Evolutionary conservation across 441 rosid species (phyloP).

Genomic region (Erodium chrysanthum): DNA sequence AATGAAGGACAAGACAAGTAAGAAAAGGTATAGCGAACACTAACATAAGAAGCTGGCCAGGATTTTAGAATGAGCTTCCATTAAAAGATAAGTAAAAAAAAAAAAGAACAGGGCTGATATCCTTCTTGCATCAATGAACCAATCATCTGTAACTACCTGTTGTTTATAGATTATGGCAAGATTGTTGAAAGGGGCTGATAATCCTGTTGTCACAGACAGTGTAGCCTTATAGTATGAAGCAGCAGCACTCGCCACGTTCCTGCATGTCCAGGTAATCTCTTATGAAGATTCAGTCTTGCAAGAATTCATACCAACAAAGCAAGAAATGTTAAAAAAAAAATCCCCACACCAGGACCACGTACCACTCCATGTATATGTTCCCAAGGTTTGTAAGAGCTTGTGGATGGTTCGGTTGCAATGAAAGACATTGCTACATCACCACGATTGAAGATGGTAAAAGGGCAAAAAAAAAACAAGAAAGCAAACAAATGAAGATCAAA

Average conservation of each 20-base stretch:
- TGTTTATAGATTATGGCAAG: constrained; percentile 96
- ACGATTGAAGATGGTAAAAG: constrained; percentile 10
- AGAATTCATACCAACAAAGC: background rate
- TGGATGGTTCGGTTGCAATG: constrained; percentile 86
- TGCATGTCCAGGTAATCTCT: constrained; percentile 19
- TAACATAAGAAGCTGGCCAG: background rate
- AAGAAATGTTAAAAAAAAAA: background rate
- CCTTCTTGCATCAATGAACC: background rate
- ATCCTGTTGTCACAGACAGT: constrained; percentile 77
- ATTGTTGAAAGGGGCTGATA: constrained; percentile 94
- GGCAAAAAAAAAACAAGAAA: background rate
- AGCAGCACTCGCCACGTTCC: constrained; percentile 82
- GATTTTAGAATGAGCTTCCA: background rate
- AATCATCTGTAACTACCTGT: constrained; percentile 44
- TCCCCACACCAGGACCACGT: constrained; percentile 15
- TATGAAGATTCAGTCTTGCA: background rate
- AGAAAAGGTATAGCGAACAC: background rate
- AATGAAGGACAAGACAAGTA: background rate
- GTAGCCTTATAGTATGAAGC: constrained; percentile 86
- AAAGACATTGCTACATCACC: constrained; percentile 73
- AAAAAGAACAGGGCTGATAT: background rate
- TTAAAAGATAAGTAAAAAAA: background rate
- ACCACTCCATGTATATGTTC: constrained; percentile 98
- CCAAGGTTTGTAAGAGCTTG: constrained; percentile 98
- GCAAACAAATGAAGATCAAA: constrained; percentile 2